These are phyloP conservation scores for Coelastrella sp. DNA, from an alignment of 139 green algal genomes.

Conservation along the genomic window DNA sequence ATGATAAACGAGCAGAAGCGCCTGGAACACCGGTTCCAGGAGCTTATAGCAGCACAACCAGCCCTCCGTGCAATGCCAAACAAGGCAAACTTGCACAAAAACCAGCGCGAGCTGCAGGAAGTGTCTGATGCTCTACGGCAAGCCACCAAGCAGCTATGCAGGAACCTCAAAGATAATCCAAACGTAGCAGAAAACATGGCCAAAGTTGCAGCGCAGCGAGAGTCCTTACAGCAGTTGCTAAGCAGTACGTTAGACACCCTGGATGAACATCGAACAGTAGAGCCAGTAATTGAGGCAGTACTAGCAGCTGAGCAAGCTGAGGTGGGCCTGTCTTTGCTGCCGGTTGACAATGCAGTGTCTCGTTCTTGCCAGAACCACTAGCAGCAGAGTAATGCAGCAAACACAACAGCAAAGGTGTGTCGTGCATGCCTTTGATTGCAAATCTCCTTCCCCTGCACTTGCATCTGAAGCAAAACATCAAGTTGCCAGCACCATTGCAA, in stretches of 20 bases:
- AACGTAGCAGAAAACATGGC: constrained; percentile 89
- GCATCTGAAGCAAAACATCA: too few relatives aligned
- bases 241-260: constrained; percentile 65
- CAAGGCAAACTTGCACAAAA: constrained; percentile 78
- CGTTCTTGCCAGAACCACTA: too few relatives aligned
- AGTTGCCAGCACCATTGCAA: too few relatives aligned
- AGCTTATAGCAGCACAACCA: constrained; percentile 72
- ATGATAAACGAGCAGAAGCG: constrained; percentile 83
- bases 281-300: constrained; percentile 70
- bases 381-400: too few relatives aligned
- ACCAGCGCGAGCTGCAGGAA: constrained; percentile 74
- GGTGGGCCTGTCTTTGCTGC: constrained; percentile 22
- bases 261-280: constrained; percentile 60
- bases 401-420: too few relatives aligned
- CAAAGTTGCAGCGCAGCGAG: constrained; percentile 79
- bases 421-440: too few relatives aligned
- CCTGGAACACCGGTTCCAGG: constrained; percentile 79
- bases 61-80: constrained; percentile 73
- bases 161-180: constrained; percentile 89
- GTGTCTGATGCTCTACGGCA: constrained; percentile 77
- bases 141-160: constrained; percentile 79
- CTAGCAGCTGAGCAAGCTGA: constrained; percentile 71
- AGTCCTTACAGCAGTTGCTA: constrained; percentile 73
- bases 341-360: too few relatives aligned
- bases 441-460: too few relatives aligned